These are phyloP conservation scores for Mimosa bimucronata DNA, from an alignment of 306 rosid species.

Conservation along the genomic window DNA sequence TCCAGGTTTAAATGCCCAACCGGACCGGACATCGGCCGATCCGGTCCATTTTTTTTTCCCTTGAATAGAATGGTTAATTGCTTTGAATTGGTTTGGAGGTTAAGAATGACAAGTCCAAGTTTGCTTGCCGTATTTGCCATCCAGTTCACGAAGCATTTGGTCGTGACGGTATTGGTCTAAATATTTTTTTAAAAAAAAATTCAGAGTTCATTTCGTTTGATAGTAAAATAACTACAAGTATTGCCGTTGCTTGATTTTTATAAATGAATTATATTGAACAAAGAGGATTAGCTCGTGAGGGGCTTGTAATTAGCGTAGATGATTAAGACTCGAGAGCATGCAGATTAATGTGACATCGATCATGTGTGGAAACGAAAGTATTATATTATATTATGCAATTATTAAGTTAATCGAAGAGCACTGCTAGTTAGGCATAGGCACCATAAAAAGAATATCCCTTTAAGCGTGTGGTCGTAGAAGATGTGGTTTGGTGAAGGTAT, in stretches of 20 bases:
- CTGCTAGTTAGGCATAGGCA: not conserved
- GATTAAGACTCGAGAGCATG: not conserved
- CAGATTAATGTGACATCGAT: too few relatives aligned
- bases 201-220: not conserved
- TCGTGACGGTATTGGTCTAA: not conserved
- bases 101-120: conserved; percentile 35
- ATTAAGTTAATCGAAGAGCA: not conserved
- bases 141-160: not conserved
- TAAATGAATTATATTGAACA: not conserved
- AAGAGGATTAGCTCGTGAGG: not conserved
- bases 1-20: too few relatives aligned
- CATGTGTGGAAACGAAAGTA: too few relatives aligned
- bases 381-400: not conserved
- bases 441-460: not conserved
- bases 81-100: not conserved
- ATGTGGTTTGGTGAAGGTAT: not conserved
- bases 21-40: too few relatives aligned
- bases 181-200: not conserved
- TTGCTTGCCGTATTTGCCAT: conserved; percentile 1
- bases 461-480: not conserved
- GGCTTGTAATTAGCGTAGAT: not conserved
- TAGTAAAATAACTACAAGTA: not conserved
- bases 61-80: not conserved
- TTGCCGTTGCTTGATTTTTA: not conserved
- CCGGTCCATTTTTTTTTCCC: too few relatives aligned